Evolutionary conservation across 441 rosid species (phyloP), one percentile per base, ranked within the genome.

Genomic region (Omphalea diandra): DNA sequence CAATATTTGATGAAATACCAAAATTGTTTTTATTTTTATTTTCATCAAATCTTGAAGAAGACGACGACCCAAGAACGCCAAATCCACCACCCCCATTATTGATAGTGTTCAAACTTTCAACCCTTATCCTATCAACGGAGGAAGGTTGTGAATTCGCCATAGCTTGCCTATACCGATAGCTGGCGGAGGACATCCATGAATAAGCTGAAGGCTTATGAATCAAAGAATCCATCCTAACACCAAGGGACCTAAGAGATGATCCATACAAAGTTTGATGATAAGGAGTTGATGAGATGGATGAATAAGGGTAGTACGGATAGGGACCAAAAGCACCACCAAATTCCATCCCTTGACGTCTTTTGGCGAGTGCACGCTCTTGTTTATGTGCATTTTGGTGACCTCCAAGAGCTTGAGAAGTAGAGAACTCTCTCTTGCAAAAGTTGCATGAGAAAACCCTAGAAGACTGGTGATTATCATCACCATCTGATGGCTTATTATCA

Each of bases 381-480:
- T 81, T 90, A 65, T 88, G 92, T 0, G 94, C 96, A 35, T 90
- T 90, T 59, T 90, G 96, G 74, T 90, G 96, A 35, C 96, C 94
- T 0, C 96, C 96, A 10, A 90, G 74, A 26, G 96, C 96, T 71
- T 90, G 96, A 8, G 88, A 84, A 1, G 89, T 82, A 2, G 96
- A 77, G 78, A 90, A 86, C 12, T 81, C 80, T 68, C 85, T 80
- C 24, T 75, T 75, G 64, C 96, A 90, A 40, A 78, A 83, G 57
- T 63, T 77, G 80, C 91, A 90, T 1, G 84, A 7, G 67, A 77
- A 90, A 77, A 71, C 77, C 81, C 68, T 79, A 26, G 67, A 5
- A n/a, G n/a, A n/a, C n/a, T 26, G 11, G 17, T 29, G n/a, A n/a
- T n/a, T n/a, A n/a, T n/a, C n/a, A n/a, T n/a, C n/a, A n/a, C n/a